Evolutionary conservation across 192 early-diverging fungal species (phyloP), one percentile per base, ranked within the genome.

Genomic region (Phlyctochytrium planicorne): DNA sequence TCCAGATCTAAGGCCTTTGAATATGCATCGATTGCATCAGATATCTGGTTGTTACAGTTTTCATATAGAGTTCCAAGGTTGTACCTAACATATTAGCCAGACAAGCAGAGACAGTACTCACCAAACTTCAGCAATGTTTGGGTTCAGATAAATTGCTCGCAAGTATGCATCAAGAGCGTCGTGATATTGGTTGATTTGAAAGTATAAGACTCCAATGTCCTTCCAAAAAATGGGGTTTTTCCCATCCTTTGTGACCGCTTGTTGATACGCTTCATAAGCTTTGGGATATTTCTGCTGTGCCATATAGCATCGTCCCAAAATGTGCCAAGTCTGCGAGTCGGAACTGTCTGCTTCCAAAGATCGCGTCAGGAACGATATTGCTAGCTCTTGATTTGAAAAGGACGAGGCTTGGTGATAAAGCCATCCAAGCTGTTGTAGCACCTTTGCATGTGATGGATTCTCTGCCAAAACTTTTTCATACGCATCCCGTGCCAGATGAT

Each of bases 81-180:
- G 61, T 93, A 85, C 82, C 82, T 84, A 27, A 30, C 1, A 63
- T 25, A 31, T 4, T 3, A 25, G 55, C 12, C n/a, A 2, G 24
- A 52, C 31, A 56, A 67, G 29, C 67, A 70, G 65, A 63, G 20
- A 30, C 34, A 56, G n/a, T 62, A 37, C 30, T 62, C 68, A 97
- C 97, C 97, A 99, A 1, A 99, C 94, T 80, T 99, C 97, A 70
- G 89, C 90, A 66, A 98, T 91, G 63, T 91, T 88, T 34, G 97
- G 92, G 73, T 94, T 94, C 37, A 97, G 82, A 53, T 93, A 89
- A 63, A 98, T 94, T 1, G 96, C 97, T 16, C 93, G 86, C 70
- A 89, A 93, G 73, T 98, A 99, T 17, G 97, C 97, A 77, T 99
- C 96, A 34, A 98, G 78, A 0, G 97, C 97, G 73, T 99, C 96